Evolutionary conservation across 805 yeast genomes (phyloP).

Genomic region (Wickerhamomyces bovis): DNA sequence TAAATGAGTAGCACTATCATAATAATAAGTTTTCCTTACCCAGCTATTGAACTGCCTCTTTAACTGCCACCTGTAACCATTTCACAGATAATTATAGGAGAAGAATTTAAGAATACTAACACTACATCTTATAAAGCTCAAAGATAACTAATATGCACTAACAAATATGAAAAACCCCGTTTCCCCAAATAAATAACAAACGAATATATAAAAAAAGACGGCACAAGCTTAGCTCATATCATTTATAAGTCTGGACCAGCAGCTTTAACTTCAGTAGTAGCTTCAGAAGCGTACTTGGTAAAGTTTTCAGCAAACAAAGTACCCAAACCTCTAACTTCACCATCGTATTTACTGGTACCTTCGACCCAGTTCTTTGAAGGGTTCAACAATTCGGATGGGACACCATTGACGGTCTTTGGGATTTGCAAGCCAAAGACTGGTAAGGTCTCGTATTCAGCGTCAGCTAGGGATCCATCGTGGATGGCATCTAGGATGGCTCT

Average conservation of each 20-base stretch:
- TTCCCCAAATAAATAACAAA: not conserved
- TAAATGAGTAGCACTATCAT: no score
- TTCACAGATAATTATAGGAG: no score
- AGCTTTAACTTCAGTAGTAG: conserved; percentile 80
- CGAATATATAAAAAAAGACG: not conserved
- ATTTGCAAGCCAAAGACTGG: conserved; percentile 83
- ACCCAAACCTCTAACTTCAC: conserved; percentile 64
- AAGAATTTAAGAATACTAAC: no score
- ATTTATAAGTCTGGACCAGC: conserved; percentile 68
- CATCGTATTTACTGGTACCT: conserved; percentile 44
- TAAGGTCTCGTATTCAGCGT: conserved; percentile 76
- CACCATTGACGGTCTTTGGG: conserved; percentile 71
- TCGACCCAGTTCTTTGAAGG: conserved; percentile 79
- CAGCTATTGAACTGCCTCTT: no score
- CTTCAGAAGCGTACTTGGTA: conserved; percentile 72
- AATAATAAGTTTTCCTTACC: no score
- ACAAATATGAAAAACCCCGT: not conserved
- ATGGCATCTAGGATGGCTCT: conserved; percentile 93
- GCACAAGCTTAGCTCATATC: conserved; percentile 32
- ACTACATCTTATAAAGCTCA: not conserved
- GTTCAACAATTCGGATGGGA: conserved; percentile 79
- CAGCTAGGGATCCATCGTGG: conserved; percentile 81
- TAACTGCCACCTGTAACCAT: no score
- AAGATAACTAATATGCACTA: not conserved
- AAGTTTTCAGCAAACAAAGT: conserved; percentile 80